Percentiles rank a stretch among this genome's conserved stretches.
phyloP scores from a whole-genome alignment of 2,329 filamentous ascomycete genomes.

The Fusarium pseudograminearum region DNA sequence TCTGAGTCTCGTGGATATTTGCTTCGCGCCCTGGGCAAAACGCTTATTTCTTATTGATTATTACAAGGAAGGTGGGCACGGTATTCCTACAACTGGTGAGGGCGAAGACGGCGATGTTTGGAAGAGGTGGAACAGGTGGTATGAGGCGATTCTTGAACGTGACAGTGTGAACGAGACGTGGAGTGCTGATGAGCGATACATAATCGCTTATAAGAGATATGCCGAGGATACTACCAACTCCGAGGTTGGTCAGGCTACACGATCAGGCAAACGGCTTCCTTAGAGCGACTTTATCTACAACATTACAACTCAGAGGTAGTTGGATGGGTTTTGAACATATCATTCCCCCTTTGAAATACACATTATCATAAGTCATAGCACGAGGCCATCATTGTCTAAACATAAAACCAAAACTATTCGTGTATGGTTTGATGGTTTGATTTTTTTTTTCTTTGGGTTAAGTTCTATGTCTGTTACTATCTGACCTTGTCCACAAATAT shows the following conservation, averaged over 20 bases:
- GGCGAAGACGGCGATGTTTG: conserved; percentile 72
- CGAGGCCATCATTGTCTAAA: background rate
- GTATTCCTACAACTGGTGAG: conserved; percentile 63
- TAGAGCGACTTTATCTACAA: background rate
- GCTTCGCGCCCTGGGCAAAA: conserved; percentile 78
- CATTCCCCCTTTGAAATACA: background rate
- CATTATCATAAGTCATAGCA: background rate
- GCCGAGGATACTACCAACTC: conserved; percentile 74
- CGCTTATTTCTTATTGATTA: conserved; percentile 80
- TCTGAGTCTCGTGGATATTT: conserved; percentile 76
- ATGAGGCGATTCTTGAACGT: conserved; percentile 67
- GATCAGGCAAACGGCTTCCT: conserved; percentile 72
- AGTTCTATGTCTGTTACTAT: background rate
- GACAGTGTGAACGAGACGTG: conserved; percentile 75
- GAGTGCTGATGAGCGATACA: conserved; percentile 75
- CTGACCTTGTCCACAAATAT: background rate
- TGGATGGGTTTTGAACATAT: background rate
- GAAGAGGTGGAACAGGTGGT: conserved; percentile 75
- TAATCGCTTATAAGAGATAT: conserved; percentile 76
- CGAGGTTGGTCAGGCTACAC: conserved; percentile 70
- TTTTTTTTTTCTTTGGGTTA: too few relatives aligned
- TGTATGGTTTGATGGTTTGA: background rate
- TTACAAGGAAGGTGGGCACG: conserved; percentile 71
- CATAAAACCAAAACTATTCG: background rate
- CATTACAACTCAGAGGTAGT: background rate